Conservation (phyloP, 371 early-diverging fungal species). For the Parasitella parasitica region DNA sequence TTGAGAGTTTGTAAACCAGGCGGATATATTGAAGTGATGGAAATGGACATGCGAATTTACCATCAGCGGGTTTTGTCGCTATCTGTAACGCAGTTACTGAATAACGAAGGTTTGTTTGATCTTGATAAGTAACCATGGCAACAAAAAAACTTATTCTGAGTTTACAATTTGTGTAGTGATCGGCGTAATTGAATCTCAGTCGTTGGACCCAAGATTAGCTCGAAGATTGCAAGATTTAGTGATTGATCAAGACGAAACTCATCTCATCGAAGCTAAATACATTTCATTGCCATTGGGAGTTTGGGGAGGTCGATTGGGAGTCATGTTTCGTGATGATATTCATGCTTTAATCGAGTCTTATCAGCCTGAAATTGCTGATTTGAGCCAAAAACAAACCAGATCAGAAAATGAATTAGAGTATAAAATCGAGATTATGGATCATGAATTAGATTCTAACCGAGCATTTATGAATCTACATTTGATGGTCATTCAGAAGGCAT, state of each 20-base stretch:
- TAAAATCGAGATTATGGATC: slow-evolving; percentile 29
- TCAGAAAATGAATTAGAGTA: slow-evolving; percentile 26
- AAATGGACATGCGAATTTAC: slow-evolving; percentile 46
- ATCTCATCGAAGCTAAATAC: slow-evolving; percentile 26
- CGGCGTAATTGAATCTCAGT: slow-evolving; percentile 27
- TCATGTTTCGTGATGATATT: slow-evolving; percentile 44
- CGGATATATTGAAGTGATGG: slow-evolving; percentile 43
- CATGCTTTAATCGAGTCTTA: slow-evolving; percentile 28
- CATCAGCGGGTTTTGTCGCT: slow-evolving; percentile 19
- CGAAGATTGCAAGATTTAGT: slow-evolving; percentile 34
- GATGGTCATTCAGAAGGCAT: slow-evolving; percentile 5
- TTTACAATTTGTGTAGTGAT: too few species aligned
- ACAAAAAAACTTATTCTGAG: too few species aligned
- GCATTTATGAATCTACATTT: slow-evolving; percentile 46
- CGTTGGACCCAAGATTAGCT: slow-evolving; percentile 39
- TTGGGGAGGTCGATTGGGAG: slow-evolving; percentile 48
- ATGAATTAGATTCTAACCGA: slow-evolving; percentile 35
- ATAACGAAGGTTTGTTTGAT: slow-evolving; percentile 37
- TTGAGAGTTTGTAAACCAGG: slow-evolving; percentile 29
- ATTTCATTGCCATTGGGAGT: slow-evolving; percentile 43
- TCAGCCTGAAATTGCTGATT: slow-evolving; percentile 10
- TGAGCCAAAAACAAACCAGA: slow-evolving; percentile 7
- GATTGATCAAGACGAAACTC: neutral
- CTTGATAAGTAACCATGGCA: neutral
- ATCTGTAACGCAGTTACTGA: slow-evolving; percentile 28